phyloP scores from a whole-genome alignment of 305 asterid species.

The Fraxinus sp. region DNA sequence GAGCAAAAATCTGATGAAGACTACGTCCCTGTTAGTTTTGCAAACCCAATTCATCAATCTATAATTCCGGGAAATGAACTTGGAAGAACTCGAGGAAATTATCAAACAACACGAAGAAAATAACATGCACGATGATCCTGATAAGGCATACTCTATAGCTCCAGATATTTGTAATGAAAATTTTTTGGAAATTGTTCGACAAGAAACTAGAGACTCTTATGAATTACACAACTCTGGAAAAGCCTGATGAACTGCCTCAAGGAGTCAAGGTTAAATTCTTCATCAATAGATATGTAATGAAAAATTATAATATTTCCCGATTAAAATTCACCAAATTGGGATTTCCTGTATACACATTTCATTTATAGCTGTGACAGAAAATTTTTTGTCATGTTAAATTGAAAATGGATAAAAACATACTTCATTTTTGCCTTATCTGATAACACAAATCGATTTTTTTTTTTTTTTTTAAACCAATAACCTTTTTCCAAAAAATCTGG shows the following conservation, averaged over 20 bases:
- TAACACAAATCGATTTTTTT: too few species aligned
- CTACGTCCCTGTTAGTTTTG: background rate
- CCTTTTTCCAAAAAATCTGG: too few species aligned
- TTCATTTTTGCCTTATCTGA: too few species aligned
- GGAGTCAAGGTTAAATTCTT: background rate
- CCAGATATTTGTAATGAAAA: conserved; percentile 12
- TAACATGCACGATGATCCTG: background rate
- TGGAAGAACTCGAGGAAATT: conserved; percentile 16
- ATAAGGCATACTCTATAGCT: conserved; percentile 20
- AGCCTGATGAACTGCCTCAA: background rate
- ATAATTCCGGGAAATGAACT: conserved; percentile 18
- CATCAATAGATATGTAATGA: background rate
- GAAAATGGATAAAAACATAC: background rate
- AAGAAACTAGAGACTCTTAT: conserved; percentile 1
- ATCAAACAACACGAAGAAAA: conserved; percentile 15
- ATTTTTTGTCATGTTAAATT: background rate
- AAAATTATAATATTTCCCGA: background rate
- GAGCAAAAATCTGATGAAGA: conserved; percentile 1
- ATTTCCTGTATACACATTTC: background rate
- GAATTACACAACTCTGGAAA: background rate
- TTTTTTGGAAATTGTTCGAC: conserved; percentile 2
- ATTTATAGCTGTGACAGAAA: background rate
- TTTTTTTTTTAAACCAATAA: too few species aligned
- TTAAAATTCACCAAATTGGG: background rate
- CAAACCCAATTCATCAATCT: background rate